phyloP scores from a whole-genome alignment of 306 rosid genomes.

The Hylodesmum podocarpum region DNA sequence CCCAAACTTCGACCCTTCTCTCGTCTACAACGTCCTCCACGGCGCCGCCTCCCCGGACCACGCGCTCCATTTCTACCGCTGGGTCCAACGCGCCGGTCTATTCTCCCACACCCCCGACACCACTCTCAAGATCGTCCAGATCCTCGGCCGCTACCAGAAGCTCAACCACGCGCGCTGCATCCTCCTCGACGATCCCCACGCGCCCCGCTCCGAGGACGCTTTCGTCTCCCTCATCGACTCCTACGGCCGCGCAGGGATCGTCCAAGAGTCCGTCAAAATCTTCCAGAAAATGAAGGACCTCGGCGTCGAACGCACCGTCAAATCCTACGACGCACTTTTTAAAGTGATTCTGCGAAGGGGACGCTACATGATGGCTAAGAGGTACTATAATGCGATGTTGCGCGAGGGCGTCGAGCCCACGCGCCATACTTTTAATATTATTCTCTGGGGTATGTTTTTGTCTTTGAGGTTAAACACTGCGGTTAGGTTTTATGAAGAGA shows the following conservation, averaged over 20 bases:
- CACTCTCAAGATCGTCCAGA: conserved; percentile 77
- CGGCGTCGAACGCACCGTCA: conserved; percentile 57
- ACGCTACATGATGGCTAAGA: conserved; percentile 87
- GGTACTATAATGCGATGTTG: conserved; percentile 79
- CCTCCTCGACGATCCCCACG: conserved; percentile 59
- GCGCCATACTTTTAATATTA: conserved; percentile 68
- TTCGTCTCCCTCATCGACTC: conserved; percentile 69
- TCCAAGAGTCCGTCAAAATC: conserved; percentile 83
- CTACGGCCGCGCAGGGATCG: conserved; percentile 80
- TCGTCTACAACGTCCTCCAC: conserved; percentile 78
- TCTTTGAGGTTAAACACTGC: conserved; percentile 82
- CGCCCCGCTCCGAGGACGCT: conserved; percentile 59
- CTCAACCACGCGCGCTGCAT: conserved; percentile 89
- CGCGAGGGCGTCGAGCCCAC: conserved; percentile 81
- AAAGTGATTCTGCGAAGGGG: conserved; percentile 75
- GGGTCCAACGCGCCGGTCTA: conserved; percentile 81
- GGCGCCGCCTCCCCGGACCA: conserved; percentile 60
- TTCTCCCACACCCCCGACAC: conserved; percentile 67
- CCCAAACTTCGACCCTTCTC: conserved; percentile 59
- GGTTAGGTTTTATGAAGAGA: conserved; percentile 69
- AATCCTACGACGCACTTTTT: conserved; percentile 72
- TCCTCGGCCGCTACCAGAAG: conserved; percentile 65
- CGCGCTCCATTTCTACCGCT: conserved; percentile 82
- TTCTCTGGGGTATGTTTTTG: conserved; percentile 91
- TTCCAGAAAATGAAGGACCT: conserved; percentile 75